A percentile compares a stretch with the other conserved stretches of the same genome.
phyloP scores from a whole-genome alignment of 352 stramenopile genomes.

The Peronospora tabacina region DNA sequence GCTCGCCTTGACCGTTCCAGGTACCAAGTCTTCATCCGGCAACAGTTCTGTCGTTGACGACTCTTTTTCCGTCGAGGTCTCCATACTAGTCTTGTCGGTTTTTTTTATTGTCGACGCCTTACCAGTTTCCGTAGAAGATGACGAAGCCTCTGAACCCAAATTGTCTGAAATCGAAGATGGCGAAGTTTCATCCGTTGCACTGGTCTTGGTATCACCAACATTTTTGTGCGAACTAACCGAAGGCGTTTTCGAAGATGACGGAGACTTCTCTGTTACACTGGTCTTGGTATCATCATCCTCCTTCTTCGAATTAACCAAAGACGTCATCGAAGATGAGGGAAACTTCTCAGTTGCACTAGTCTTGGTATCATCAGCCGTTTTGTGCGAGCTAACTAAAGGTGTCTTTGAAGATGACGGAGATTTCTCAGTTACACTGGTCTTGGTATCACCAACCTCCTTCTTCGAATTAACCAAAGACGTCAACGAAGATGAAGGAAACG shows the following conservation, averaged over 20 bases:
- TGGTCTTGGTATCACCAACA: too few species aligned
- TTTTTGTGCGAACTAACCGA: too few species aligned
- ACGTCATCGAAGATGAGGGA: neutral
- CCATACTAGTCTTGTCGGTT: neutral
- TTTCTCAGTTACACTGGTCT: too few species aligned
- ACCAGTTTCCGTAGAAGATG: slow-evolving; percentile 4
- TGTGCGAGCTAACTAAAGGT: neutral
- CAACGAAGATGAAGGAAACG: neutral
- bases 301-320: neutral
- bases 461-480: neutral
- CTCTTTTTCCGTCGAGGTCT: slow-evolving; percentile 6
- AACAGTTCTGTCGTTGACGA: slow-evolving; percentile 4
- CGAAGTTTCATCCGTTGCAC: too few species aligned
- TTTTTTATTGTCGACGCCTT: slow-evolving; percentile 8
- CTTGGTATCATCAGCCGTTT: too few species aligned
- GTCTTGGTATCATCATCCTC: slow-evolving; percentile 4
- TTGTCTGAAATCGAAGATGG: slow-evolving; percentile 7
- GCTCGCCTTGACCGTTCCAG: slow-evolving; percentile 34
- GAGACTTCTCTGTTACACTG: too few species aligned
- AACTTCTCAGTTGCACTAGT: too few species aligned
- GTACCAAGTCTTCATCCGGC: slow-evolving; percentile 9
- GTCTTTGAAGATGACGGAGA: neutral
- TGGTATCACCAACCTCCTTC: neutral
- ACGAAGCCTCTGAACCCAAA: neutral
- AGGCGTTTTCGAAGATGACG: too few species aligned